Evolutionary conservation across 208 protist genomes (phyloP), one percentile per base, ranked within the genome.

Genomic region (Baffinella frigidus): DNA sequence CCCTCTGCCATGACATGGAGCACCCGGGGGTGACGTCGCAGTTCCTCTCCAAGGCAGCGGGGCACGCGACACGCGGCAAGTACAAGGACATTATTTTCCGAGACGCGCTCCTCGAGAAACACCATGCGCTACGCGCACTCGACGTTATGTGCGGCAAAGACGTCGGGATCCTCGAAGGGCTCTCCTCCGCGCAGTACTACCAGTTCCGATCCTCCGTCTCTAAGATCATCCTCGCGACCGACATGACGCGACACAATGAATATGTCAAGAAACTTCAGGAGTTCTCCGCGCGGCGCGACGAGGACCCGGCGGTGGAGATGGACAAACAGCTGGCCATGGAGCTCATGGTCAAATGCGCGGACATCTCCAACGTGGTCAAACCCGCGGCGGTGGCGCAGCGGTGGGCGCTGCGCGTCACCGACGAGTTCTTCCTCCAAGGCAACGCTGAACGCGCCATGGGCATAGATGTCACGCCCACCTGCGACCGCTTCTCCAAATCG

Each of bases 11-110:
- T 27, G 74, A 84, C 41, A 5, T 84, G 7, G 74, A 84, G 41
- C 74, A 84, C n/a, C 74, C 74, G 2, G 74, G 74, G 3, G 74
- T 84, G 39, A 84, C 45, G 41, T 61, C n/a, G n/a, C n/a, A n/a
- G n/a, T n/a, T n/a, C n/a, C n/a, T n/a, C n/a, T n/a, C n/a, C n/a
- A n/a, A n/a, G n/a, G n/a, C n/a, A n/a, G n/a, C n/a, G n/a, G n/a
- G n/a, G n/a, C n/a, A n/a, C n/a, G n/a, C n/a, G n/a, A n/a, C n/a
- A n/a, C n/a, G n/a, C n/a, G n/a, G n/a, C n/a, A n/a, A n/a, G n/a
- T n/a, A n/a, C n/a, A n/a, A n/a, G n/a, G n/a, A n/a, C n/a, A n/a
- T n/a, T n/a, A n/a, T n/a, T n/a, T n/a, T n/a, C n/a, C n/a, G n/a
- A n/a, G n/a, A n/a, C n/a, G n/a, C n/a, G n/a, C n/a, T n/a, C n/a